Conservation (phyloP, 2,329 filamentous ascomycete species). For the Diaporthe vaccinii region DNA sequence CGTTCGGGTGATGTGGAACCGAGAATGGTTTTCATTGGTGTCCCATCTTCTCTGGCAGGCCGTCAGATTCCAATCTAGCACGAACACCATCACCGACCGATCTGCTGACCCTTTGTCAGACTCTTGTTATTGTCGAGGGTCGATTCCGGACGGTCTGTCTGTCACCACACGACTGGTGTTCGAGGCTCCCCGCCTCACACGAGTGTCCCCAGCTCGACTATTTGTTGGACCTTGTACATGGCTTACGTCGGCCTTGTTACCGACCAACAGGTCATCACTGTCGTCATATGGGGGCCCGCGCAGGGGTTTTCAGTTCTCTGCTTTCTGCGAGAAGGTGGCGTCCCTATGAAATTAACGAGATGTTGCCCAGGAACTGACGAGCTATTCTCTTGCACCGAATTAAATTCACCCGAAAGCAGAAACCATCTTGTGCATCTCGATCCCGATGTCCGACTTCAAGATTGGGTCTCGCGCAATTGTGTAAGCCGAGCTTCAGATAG, state of each 20-base stretch:
- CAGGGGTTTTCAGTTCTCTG: not conserved
- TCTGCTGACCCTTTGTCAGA: not conserved
- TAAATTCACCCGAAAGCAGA: not conserved
- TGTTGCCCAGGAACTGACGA: not conserved
- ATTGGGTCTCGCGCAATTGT: not conserved
- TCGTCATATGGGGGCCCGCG: not conserved
- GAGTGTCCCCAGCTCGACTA: not conserved
- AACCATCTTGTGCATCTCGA: not conserved
- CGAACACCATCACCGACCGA: not conserved
- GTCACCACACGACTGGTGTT: not conserved
- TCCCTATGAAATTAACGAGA: not conserved
- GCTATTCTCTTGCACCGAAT: not conserved
- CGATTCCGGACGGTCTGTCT: not conserved
- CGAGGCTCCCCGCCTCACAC: not conserved
- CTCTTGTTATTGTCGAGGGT: not conserved
- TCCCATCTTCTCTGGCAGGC: not conserved
- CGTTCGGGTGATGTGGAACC: not conserved
- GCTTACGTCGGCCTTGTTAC: constrained; percentile 7
- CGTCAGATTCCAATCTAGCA: not conserved
- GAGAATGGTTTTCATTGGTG: too few relatives aligned
- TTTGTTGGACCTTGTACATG: not conserved
- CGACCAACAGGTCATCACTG: constrained; percentile 5
- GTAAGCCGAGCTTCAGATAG: not conserved
- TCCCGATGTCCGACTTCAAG: not conserved
- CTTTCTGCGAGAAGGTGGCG: not conserved